A percentile compares a stretch with the other conserved stretches of the same genome.
These are phyloP conservation scores for Metschnikowia borealis DNA, from an alignment of 805 yeast species.

Conservation along the genomic window DNA sequence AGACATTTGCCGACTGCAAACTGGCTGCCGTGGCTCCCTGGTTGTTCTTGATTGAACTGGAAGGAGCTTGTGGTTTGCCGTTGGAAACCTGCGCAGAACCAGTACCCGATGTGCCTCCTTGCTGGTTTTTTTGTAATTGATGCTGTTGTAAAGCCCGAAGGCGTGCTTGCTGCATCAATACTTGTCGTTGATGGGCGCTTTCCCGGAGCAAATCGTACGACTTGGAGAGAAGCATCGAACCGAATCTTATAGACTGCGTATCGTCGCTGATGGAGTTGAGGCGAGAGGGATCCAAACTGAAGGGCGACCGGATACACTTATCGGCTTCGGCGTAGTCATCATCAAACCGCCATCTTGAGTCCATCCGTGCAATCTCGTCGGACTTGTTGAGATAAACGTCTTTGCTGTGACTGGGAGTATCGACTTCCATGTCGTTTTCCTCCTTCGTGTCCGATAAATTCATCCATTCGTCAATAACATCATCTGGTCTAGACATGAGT, in stretches of 20 bases:
- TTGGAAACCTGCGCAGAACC: neutral
- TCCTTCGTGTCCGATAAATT: conserved; percentile 36
- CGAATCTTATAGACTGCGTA: conserved; percentile 87
- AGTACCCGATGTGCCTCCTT: neutral
- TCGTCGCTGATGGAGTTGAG: conserved; percentile 79
- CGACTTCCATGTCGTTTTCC: conserved; percentile 12
- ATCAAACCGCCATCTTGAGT: conserved; percentile 68
- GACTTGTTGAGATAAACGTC: conserved; percentile 46
- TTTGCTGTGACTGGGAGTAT: conserved; percentile 11
- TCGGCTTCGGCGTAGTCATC: conserved; percentile 46
- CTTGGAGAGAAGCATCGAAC: conserved; percentile 84
- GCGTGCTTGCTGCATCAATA: conserved; percentile 47
- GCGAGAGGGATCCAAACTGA: conserved; percentile 74
- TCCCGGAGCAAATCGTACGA: conserved; percentile 77
- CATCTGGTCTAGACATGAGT: conserved; percentile 34
- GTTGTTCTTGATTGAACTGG: neutral
- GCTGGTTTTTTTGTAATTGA: conserved; percentile 20
- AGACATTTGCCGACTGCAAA: neutral
- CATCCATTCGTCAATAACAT: conserved; percentile 38
- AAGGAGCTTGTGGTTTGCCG: conserved; percentile 1
- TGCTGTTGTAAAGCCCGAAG: conserved; percentile 41
- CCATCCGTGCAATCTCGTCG: conserved; percentile 46
- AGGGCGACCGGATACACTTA: conserved; percentile 40
- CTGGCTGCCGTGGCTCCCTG: neutral
- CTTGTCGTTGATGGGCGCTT: conserved; percentile 62